Evolutionary conservation across 352 stramenopile species (phyloP), one percentile per base, ranked within the genome.

Genomic region (Phytophthora megakarya): DNA sequence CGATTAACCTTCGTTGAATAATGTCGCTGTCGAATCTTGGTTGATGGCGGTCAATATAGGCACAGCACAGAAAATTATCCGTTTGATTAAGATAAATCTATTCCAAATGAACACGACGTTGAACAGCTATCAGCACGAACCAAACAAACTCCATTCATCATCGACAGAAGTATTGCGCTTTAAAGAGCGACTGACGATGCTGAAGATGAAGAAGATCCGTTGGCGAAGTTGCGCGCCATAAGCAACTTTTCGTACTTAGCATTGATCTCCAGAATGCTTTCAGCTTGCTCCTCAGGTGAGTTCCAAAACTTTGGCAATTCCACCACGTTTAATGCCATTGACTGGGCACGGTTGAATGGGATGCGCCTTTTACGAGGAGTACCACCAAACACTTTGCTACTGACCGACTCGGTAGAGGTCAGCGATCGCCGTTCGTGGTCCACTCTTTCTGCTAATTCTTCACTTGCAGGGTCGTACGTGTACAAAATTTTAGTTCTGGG

Each of bases 171-270:
- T 33, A 21, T 39, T n/a, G 11, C 56, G 16, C 5, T 13, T 57
- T 75, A 72, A 12, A 67, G 49, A 32, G 57, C 46, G 16, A 65
- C 59, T 39, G 68, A 78, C 16, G 50, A 69, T 38, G 56, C 61
- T 23, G 56, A 64, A 16, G 65, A 72, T n/a, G 55, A 74, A 21
- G 56, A 70, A 21, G 42, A 64, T 25, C 49, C 43, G 21, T 61
- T 70, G 9, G 43, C 42, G n/a, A 70, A 66, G 12, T 65, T 70
- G 11, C 70, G 70, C 28, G 61, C 32, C 44, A 48, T 59, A 1
- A 86, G 48, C 25, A 83, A 32, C 43, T 76, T 75, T 49, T 84
- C 72, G 32, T 86, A 86, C 32, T 74, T 72, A 18, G 23, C 57
- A 44, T 78, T 83, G 49, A 86, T 82, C 37, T 81, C 66, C n/a